Evolutionary conservation across 257 asterid genomes (phyloP), one percentile per base, ranked within the genome.

Genomic region (Ilex aquifolium): DNA sequence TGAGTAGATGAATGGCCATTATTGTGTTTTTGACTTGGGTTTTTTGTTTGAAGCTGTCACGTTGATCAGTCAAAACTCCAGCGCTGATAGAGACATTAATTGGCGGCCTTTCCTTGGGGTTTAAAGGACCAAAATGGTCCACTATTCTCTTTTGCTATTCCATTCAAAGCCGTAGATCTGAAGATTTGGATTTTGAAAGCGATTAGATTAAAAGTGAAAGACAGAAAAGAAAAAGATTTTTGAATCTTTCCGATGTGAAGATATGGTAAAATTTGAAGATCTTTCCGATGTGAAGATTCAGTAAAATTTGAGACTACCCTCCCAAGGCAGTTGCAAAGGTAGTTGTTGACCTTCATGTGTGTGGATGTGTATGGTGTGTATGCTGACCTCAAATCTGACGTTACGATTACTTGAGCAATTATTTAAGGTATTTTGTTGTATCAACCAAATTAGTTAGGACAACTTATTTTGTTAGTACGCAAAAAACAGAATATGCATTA

Each of bases 81-180:
- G 72, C 62, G 57, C 21, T 69, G 88, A 85, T 65, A 56, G 72
- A 74, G 95, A 82, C 85, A 72, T 59, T 72, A 71, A 67, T 68
- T 87, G 83, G 85, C 82, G 82, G 79, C 79, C 72, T 75, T 42
- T 66, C 66, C 77, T 76, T 36, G 80, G 57, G 76, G 70, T 62
- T 13, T 64, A 70, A 69, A 46, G 16, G 52, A 66, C 67, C 72
- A 69, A 44, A 46, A 68, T 15, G 36, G 55, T 69, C 68, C 62
- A 66, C 13, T 27, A 29, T 48, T 36, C 62, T 74, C 71, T 63
- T 60, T 53, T 21, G 16, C 66, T 36, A 62, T 65, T 62, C 73
- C 69, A 61, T 64, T 61, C 13, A 67, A 72, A 65, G 51, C 60
- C 62, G 55, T 71, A 76, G 88, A 83, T 83, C 88, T 83, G 79